These are phyloP conservation scores for Trypanosoma mega DNA, from an alignment of 208 protist genomes.

Conservation along the genomic window DNA sequence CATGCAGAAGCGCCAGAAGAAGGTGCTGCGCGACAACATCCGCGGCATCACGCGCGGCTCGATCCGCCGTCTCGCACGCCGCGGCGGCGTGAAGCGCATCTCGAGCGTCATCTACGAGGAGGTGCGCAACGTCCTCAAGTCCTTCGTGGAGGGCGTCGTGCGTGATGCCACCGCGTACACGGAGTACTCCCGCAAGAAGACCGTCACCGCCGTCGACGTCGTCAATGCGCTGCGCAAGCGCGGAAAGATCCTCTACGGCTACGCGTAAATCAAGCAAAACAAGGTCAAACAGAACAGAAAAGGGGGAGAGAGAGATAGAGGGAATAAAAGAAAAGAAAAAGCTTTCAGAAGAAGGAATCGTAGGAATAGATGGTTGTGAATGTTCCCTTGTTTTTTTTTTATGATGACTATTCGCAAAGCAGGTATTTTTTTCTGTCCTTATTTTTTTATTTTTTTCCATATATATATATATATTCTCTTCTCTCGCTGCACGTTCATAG, in stretches of 20 bases:
- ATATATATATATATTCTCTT: too few species aligned
- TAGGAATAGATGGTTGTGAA: not conserved
- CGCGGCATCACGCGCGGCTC: slow-evolving; percentile 70
- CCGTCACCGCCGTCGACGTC: slow-evolving; percentile 59
- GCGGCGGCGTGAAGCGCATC: slow-evolving; percentile 91
- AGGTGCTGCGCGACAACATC: slow-evolving; percentile 46
- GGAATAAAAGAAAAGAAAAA: not conserved
- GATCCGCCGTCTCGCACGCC: slow-evolving; percentile 83
- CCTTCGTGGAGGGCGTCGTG: too few species aligned
- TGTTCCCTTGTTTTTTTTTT: too few species aligned
- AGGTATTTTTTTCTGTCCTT: too few species aligned
- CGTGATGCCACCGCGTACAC: too few species aligned
- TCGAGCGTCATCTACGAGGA: slow-evolving; percentile 36
- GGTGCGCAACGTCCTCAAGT: too few species aligned
- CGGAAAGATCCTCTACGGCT: slow-evolving; percentile 58
- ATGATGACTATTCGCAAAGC: too few species aligned
- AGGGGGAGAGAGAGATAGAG: not conserved
- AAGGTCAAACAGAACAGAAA: not conserved
- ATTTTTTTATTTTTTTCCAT: too few species aligned
- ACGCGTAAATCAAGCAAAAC: too few species aligned
- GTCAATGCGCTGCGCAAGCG: slow-evolving; percentile 64
- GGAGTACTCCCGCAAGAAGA: too few species aligned
- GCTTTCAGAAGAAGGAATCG: not conserved
- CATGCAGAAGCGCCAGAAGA: slow-evolving; percentile 32
- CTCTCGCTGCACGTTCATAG: too few species aligned